Conservation (phyloP, 2,329 filamentous ascomycete genomes). For the Colletotrichum sublineola region DNA sequence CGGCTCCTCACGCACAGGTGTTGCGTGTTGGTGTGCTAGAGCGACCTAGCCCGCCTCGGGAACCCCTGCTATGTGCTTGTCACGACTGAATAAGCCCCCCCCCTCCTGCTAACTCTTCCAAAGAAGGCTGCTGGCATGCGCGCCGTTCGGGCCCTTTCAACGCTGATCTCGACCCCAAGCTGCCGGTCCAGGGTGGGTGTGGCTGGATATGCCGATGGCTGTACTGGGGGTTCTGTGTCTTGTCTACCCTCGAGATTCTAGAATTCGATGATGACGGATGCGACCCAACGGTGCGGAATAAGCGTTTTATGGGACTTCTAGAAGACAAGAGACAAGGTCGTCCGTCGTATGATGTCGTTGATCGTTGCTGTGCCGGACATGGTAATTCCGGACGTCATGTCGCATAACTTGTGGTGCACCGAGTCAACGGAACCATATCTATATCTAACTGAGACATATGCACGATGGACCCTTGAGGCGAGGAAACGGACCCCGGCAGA, state of each 20-base stretch:
- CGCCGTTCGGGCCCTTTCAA: not conserved
- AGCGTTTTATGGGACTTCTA: not conserved
- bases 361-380: too few relatives aligned
- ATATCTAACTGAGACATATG: not conserved
- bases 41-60: constrained; percentile 9
- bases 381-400: not conserved
- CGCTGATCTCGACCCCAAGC: not conserved
- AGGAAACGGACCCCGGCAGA: constrained; percentile 19
- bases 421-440: constrained; percentile 17
- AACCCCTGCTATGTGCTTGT: constrained; percentile 15
- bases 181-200: not conserved
- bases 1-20: not conserved
- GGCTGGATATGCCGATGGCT: not conserved
- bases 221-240: not conserved
- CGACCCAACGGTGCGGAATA: not conserved
- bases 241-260: not conserved
- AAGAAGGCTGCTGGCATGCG: not conserved
- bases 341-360: not conserved
- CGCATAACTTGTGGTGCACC: not conserved
- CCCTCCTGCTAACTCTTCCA: not conserved
- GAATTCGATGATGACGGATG: not conserved
- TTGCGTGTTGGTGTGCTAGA: not conserved
- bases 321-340: not conserved
- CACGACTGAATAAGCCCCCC: not conserved
- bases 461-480: not conserved